Conservation (phyloP, 352 stramenopile species). For the Thraustotheca clavata region DNA sequence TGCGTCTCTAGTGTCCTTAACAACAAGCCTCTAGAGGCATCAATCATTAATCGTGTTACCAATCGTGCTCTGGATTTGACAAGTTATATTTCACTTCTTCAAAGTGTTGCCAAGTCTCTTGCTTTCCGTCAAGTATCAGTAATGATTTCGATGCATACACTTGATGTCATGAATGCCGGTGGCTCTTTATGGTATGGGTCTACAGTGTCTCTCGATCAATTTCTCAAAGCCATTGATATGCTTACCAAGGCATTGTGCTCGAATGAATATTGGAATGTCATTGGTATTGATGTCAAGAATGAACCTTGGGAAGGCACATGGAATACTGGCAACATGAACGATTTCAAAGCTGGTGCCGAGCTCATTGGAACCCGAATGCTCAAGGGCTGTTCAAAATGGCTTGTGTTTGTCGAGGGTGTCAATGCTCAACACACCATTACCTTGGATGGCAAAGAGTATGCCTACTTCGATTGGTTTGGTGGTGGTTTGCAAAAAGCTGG, state of each 20-base stretch:
- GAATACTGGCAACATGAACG: conserved; percentile 26
- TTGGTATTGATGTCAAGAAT: conserved; percentile 56
- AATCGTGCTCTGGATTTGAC: conserved; percentile 22
- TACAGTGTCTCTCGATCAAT: conserved; percentile 30
- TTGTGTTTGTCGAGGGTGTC: conserved; percentile 33
- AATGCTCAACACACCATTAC: conserved; percentile 27
- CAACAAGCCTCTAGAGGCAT: conserved; percentile 19
- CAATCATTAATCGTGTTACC: conserved; percentile 23
- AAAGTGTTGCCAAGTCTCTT: conserved; percentile 22
- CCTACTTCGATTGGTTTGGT: conserved; percentile 35
- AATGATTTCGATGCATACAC: conserved; percentile 39
- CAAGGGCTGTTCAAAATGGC: conserved; percentile 28
- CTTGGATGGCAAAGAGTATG: conserved; percentile 27
- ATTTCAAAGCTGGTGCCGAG: conserved; percentile 27
- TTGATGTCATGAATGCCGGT: conserved; percentile 26
- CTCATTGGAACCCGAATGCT: conserved; percentile 28
- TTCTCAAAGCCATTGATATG: conserved; percentile 35
- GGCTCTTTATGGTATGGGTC: conserved; percentile 34
- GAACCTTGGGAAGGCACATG: conserved; percentile 44
- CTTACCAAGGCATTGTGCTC: conserved; percentile 27
- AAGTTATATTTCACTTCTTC: conserved; percentile 22
- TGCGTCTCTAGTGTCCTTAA: conserved; percentile 23
- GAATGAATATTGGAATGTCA: conserved; percentile 45
- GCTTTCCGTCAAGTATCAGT: conserved; percentile 29
- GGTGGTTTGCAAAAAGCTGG: conserved; percentile 29